A percentile compares a stretch with the other conserved stretches of the same genome.
These are phyloP conservation scores for Phytophthora macrochlamydospora DNA, from an alignment of 352 stramenopile species.

Conservation along the genomic window DNA sequence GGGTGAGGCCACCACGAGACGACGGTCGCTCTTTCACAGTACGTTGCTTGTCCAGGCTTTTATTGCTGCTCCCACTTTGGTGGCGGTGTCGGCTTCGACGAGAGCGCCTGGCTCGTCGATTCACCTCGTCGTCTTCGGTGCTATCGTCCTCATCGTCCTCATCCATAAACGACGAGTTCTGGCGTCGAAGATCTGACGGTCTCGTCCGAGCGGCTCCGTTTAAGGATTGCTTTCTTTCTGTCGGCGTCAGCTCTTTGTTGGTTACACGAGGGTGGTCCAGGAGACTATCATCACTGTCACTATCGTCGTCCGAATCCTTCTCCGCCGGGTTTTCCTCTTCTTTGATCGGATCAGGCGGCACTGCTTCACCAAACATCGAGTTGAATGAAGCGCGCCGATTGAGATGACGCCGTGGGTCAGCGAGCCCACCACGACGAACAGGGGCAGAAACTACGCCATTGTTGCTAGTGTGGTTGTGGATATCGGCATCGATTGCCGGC, in stretches of 20 bases:
- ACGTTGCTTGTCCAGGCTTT: conserved; percentile 20
- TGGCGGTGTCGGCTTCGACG: conserved; percentile 27
- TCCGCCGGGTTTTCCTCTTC: conserved; percentile 64
- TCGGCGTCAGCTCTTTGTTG: conserved; percentile 15
- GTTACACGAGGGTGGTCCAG: conserved; percentile 16
- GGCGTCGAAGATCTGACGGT: conserved; percentile 16
- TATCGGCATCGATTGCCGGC: conserved; percentile 20
- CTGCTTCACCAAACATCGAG: conserved; percentile 54
- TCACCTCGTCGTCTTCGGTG: conserved; percentile 38
- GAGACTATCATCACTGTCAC: conserved; percentile 37
- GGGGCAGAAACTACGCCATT: conserved; percentile 24
- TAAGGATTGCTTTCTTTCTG: conserved; percentile 28
- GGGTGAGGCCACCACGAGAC: conserved; percentile 24
- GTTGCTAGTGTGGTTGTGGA: conserved; percentile 18
- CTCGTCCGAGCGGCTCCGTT: conserved; percentile 24
- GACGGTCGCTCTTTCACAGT: conserved; percentile 21
- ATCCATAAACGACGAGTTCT: conserved; percentile 40
- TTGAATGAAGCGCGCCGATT: conserved; percentile 70
- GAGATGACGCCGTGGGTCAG: conserved; percentile 68
- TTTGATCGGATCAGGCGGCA: conserved; percentile 56
- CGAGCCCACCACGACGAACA: conserved; percentile 33
- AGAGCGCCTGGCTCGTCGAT: conserved; percentile 17
- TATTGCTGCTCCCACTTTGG: conserved; percentile 32
- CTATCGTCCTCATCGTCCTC: conserved; percentile 44
- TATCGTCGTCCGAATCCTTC: conserved; percentile 58